Evolutionary conservation across 306 rosid genomes (phyloP).

Genomic region (Vigna radiata): DNA sequence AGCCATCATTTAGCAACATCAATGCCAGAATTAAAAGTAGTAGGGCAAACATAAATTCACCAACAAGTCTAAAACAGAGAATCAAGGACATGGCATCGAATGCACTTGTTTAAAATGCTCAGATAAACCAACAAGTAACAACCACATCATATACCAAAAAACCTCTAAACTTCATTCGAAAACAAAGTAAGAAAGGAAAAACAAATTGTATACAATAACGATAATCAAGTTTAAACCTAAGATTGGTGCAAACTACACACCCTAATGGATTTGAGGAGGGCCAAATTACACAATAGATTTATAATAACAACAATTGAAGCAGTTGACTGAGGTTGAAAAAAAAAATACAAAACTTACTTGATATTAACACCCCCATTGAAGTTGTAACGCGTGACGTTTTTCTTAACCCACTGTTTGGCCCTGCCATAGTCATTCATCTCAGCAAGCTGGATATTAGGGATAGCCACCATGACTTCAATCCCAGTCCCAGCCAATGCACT

Average conservation of each 20-base stretch:
- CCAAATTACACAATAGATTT: background rate
- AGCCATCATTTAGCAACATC: conserved; percentile 11
- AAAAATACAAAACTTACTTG: conserved; percentile 58
- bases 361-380: conserved; percentile 87
- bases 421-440: conserved; percentile 63
- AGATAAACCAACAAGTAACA: background rate
- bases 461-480: conserved; percentile 95
- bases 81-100: conserved; percentile 33
- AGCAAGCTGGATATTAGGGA: conserved; percentile 86
- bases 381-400: conserved; percentile 72
- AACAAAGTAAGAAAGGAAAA: background rate
- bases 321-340: background rate
- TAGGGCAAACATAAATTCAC: conserved; percentile 6
- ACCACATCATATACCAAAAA: background rate
- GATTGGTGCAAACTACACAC: background rate
- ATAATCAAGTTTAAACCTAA: background rate
- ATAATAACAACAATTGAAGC: background rate
- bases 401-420: conserved; percentile 83
- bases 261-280: background rate
- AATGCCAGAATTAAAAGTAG: conserved; percentile 19
- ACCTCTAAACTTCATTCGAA: background rate
- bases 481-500: conserved; percentile 74
- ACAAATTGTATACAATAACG: background rate
- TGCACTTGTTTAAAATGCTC: background rate
- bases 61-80: conserved; percentile 11